phyloP scores from a whole-genome alignment of 441 rosid species.

The Brassica hybrid region DNA sequence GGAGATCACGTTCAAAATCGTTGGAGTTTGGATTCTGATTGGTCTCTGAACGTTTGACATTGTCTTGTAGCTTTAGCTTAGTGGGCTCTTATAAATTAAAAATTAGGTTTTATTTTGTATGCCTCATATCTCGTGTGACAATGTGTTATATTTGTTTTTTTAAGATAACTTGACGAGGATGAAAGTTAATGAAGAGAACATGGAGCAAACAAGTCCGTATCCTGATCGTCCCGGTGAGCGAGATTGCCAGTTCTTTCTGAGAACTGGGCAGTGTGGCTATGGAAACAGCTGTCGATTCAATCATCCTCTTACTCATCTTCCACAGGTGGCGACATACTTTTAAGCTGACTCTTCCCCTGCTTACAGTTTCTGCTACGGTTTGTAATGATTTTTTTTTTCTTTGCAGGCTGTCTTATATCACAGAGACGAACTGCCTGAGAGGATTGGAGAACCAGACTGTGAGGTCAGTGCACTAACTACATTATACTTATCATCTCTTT shows the following conservation, averaged over 20 bases:
- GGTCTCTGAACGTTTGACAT: slow-evolving; percentile 32
- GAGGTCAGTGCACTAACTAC: slow-evolving; percentile 43
- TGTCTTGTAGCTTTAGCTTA: slow-evolving; percentile 9
- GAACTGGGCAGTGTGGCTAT: slow-evolving; percentile 86
- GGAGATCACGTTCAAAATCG: slow-evolving; percentile 5
- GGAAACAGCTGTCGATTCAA: slow-evolving; percentile 81
- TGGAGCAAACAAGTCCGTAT: slow-evolving; percentile 55
- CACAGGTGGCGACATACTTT: slow-evolving; percentile 44
- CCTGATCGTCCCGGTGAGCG: slow-evolving; percentile 89
- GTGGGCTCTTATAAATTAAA: slow-evolving; percentile 1
- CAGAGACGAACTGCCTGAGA: slow-evolving; percentile 71
- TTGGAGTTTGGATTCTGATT: slow-evolving; percentile 25
- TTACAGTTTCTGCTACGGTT: neutral
- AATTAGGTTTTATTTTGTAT: neutral
- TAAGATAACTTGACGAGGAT: slow-evolving; percentile 44
- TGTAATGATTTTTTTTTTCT: neutral
- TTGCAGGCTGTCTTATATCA: slow-evolving; percentile 54
- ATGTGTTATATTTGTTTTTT: neutral
- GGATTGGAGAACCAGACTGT: slow-evolving; percentile 82
- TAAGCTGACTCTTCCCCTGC: neutral
- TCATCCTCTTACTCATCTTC: slow-evolving; percentile 75
- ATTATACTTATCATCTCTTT: neutral
- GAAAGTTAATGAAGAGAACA: slow-evolving; percentile 56
- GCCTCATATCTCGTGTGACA: slow-evolving; percentile 15
- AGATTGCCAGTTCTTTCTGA: slow-evolving; percentile 74